Conservation (phyloP, 2,329 filamentous ascomycete species). For the Fusarium incarnatum region DNA sequence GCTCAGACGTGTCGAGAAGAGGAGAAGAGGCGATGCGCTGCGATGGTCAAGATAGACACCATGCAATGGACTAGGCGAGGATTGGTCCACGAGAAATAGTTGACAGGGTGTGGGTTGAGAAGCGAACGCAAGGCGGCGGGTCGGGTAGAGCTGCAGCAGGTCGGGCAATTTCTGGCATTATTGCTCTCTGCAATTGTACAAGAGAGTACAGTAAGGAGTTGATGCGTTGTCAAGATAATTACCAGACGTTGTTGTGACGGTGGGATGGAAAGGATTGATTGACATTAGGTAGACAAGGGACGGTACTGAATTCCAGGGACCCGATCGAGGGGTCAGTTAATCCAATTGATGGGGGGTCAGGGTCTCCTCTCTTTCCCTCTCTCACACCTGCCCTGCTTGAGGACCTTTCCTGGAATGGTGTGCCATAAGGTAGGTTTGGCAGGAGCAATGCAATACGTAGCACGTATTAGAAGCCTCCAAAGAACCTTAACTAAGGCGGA, state of each 20-base stretch:
- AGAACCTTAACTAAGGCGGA: slow-evolving; percentile 7
- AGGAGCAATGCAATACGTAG: slow-evolving; percentile 21
- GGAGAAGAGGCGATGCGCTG: slow-evolving; percentile 15
- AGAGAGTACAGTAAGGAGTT: slow-evolving; percentile 49
- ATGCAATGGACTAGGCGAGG: slow-evolving; percentile 31
- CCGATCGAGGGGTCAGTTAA: slow-evolving; percentile 30
- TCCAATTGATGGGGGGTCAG: slow-evolving; percentile 5
- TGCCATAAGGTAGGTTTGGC: slow-evolving; percentile 13
- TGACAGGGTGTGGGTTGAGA: slow-evolving; percentile 37
- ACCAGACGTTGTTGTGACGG: slow-evolving; percentile 50
- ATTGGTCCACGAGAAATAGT: slow-evolving; percentile 32
- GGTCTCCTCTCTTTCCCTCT: slow-evolving; percentile 2
- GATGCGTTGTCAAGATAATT: slow-evolving; percentile 64
- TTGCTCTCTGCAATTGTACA: slow-evolving; percentile 27
- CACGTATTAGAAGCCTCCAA: slow-evolving; percentile 24
- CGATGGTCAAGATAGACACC: slow-evolving; percentile 33
- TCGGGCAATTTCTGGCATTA: slow-evolving; percentile 43
- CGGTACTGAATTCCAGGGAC: slow-evolving; percentile 33
- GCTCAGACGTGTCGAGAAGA: slow-evolving; percentile 27
- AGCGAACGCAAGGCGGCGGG: slow-evolving; percentile 45
- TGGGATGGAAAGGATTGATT: slow-evolving; percentile 33
- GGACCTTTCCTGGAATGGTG: slow-evolving; percentile 18
- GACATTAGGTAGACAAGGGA: slow-evolving; percentile 26
- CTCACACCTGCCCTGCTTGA: slow-evolving; percentile 21
- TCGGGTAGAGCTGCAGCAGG: slow-evolving; percentile 49